Conservation (phyloP, 495 filamentous ascomycete genomes). For the Trichoderma reesei region DNA sequence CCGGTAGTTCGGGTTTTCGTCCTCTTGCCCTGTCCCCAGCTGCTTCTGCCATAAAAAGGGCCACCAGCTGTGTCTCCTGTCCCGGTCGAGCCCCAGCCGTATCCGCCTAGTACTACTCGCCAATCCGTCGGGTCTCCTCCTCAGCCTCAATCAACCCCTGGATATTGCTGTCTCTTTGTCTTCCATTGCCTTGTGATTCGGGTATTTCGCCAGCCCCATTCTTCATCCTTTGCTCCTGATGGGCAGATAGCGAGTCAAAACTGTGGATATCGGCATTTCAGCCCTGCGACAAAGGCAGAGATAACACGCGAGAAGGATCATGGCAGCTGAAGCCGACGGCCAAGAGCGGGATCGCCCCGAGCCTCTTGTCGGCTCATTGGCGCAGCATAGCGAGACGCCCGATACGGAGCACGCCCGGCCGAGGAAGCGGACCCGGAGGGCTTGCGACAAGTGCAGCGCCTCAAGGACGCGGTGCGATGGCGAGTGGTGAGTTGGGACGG, state of each 20-base stretch:
- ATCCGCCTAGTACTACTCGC: not conserved
- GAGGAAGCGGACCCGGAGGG: conserved; percentile 12
- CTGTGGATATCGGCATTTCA: not conserved
- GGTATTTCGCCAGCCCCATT: not conserved
- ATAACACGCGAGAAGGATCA: not conserved
- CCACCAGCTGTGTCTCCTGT: too few relatives aligned
- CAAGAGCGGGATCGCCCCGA: conserved; percentile 1
- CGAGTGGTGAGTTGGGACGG: conserved; percentile 8
- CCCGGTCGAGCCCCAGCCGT: not conserved
- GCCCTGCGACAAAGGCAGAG: not conserved
- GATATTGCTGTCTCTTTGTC: not conserved
- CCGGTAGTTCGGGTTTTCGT: not conserved
- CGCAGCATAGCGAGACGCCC: not conserved
- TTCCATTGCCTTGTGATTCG: not conserved
- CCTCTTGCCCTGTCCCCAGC: not conserved
- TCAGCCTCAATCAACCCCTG: not conserved
- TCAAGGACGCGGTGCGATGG: conserved; percentile 13
- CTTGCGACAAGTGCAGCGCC: conserved; percentile 13
- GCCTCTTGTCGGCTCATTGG: not conserved
- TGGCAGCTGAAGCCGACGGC: conserved; percentile 5
- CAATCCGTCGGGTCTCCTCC: conserved; percentile 1
- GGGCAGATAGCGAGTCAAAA: not conserved
- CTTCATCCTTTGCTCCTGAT: not conserved
- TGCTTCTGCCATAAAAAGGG: not conserved
- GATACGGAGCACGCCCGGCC: conserved; percentile 8